Percentiles rank a stretch among this genome's conserved stretches.
These are phyloP conservation scores for Xylariomycetidae sp. DNA, from an alignment of 2,329 filamentous ascomycete species.

Conservation along the genomic window DNA sequence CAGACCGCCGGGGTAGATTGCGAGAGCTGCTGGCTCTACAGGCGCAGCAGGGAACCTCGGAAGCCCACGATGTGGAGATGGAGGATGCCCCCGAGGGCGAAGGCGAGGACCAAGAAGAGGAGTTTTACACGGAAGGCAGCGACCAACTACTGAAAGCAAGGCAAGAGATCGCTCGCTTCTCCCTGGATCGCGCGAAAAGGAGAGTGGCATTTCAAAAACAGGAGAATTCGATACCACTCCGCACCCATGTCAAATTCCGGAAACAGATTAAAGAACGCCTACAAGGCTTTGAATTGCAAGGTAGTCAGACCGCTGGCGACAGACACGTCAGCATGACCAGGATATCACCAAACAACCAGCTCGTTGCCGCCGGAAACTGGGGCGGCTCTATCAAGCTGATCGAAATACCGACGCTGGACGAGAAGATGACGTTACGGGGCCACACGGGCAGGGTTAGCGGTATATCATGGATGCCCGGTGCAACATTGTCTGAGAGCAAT, in stretches of 20 bases:
- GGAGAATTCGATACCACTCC: constrained; percentile 77
- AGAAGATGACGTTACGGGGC: constrained; percentile 70
- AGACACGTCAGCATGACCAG: constrained; percentile 87
- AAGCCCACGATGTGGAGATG: constrained; percentile 57
- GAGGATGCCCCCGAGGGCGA: constrained; percentile 58
- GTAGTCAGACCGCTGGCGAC: constrained; percentile 88
- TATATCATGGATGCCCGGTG: constrained; percentile 81
- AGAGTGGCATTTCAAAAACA: constrained; percentile 72
- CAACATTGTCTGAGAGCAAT: constrained; percentile 66
- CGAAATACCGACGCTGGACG: constrained; percentile 75
- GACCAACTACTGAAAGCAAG: constrained; percentile 70
- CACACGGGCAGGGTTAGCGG: constrained; percentile 89
- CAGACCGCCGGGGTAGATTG: constrained; percentile 80
- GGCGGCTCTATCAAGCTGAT: constrained; percentile 83
- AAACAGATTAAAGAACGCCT: constrained; percentile 83
- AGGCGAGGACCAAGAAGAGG: constrained; percentile 75
- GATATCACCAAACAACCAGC: constrained; percentile 79
- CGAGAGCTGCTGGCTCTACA: constrained; percentile 74
- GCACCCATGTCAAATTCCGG: constrained; percentile 88
- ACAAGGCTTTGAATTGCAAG: constrained; percentile 82
- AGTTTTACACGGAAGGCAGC: constrained; percentile 88
- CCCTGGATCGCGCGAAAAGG: constrained; percentile 74
- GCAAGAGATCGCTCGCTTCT: constrained; percentile 75
- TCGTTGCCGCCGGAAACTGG: constrained; percentile 90
- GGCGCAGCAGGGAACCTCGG: constrained; percentile 52